These are phyloP conservation scores for Dichotomopilus funicola DNA, from an alignment of 2,329 filamentous ascomycete species.

Conservation along the genomic window DNA sequence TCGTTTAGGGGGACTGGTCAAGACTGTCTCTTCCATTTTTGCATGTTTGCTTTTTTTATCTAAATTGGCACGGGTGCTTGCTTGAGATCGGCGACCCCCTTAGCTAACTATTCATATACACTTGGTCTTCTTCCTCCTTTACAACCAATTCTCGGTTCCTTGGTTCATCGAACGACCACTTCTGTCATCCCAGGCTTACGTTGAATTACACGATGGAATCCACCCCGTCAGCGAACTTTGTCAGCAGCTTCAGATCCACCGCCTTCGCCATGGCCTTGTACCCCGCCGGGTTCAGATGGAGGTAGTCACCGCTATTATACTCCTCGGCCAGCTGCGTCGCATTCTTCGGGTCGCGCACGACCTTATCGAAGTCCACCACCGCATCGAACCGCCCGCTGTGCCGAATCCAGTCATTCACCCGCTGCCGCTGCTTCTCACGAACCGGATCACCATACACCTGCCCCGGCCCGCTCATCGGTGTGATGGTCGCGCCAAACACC, in stretches of 20 bases:
- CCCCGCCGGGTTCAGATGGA: conserved; percentile 51
- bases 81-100: no score
- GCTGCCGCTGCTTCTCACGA: conserved; percentile 47
- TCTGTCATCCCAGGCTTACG: no score
- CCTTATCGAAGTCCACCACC: conserved; percentile 55
- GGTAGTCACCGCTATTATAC: conserved; percentile 53
- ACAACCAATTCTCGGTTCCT: no score
- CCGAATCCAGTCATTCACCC: conserved; percentile 55
- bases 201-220: conserved; percentile 12
- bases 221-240: conserved; percentile 28
- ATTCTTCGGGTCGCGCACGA: conserved; percentile 44
- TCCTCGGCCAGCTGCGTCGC: conserved; percentile 36
- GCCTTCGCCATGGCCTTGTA: conserved; percentile 49
- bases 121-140: no score
- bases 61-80: no score
- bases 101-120: no score
- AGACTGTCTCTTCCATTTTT: no score
- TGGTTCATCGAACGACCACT: no score
- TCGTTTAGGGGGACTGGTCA: no score
- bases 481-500: conserved; percentile 50
- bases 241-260: conserved; percentile 48
- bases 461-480: conserved; percentile 37
- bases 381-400: conserved; percentile 49
- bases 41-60: no score
- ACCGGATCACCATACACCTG: conserved; percentile 45